phyloP scores from a whole-genome alignment of 176 grass and related monocot species.

The Avena atlantica region DNA sequence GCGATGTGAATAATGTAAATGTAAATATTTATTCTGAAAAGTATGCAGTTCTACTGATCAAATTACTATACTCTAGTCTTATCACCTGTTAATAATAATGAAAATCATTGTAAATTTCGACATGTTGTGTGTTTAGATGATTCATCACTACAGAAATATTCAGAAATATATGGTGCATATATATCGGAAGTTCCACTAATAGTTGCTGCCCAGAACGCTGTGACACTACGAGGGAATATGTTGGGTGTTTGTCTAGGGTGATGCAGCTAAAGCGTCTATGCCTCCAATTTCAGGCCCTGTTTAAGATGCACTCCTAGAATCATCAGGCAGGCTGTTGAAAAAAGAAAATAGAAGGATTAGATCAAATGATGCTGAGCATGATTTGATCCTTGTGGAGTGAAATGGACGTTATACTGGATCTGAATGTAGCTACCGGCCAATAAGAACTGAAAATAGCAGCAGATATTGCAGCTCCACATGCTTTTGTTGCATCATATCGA shows the following conservation, averaged over 20 bases:
- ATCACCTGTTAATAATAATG: not conserved
- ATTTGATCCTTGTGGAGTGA: too few species aligned
- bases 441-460: too few species aligned
- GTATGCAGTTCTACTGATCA: conserved; percentile 27
- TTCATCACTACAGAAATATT: not conserved
- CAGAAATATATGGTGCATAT: not conserved
- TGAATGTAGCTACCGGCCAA: too few species aligned
- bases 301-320: not conserved
- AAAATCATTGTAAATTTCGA: conserved; percentile 9
- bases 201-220: not conserved
- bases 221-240: not conserved
- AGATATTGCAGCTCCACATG: conserved; percentile 19
- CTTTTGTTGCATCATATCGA: not conserved
- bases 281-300: conserved; percentile 3
- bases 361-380: too few species aligned
- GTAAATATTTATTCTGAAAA: conserved; percentile 46
- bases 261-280: not conserved
- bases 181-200: not conserved
- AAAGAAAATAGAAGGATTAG: too few species aligned
- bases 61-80: not conserved
- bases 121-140: not conserved
- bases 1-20: conserved; percentile 42
- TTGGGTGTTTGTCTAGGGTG: not conserved
- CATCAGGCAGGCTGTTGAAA: too few species aligned
- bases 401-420: too few species aligned